Conservation (phyloP, 371 early-diverging fungal species). For the Thermomucor indicae-seudaticae region DNA sequence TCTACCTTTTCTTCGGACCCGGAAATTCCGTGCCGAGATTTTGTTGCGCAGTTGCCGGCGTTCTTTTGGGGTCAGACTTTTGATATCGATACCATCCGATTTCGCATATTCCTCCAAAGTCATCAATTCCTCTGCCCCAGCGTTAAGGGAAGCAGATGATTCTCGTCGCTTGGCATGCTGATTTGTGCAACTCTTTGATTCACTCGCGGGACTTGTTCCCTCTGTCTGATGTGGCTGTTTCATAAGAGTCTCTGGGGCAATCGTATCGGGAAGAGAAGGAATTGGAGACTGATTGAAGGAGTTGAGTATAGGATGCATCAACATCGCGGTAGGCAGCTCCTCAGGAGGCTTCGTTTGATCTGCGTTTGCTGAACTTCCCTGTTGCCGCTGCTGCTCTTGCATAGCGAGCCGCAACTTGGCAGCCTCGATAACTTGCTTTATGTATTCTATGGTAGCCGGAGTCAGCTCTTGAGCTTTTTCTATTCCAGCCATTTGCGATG, state of each 20-base stretch:
- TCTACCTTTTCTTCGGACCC: constrained; percentile 82
- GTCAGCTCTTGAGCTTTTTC: neutral
- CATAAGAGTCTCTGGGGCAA: constrained; percentile 19
- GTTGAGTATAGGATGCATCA: neutral
- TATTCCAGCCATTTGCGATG: constrained; percentile 1
- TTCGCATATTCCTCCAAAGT: constrained; percentile 21
- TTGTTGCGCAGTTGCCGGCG: constrained; percentile 85
- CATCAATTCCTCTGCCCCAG: constrained; percentile 10
- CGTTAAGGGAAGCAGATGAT: constrained; percentile 7
- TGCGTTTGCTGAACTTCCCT: neutral
- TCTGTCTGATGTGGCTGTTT: no score
- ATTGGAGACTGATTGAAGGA: constrained; percentile 1
- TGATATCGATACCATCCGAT: constrained; percentile 30
- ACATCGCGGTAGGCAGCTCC: neutral
- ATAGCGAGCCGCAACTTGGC: constrained; percentile 33
- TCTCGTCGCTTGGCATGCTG: constrained; percentile 9
- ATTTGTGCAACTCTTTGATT: neutral
- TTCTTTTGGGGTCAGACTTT: constrained; percentile 70
- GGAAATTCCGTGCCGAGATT: constrained; percentile 84
- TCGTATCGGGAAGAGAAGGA: constrained; percentile 14
- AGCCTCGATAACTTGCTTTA: constrained; percentile 39
- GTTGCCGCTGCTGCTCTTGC: constrained; percentile 6
- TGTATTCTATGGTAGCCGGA: constrained; percentile 39
- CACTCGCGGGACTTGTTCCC: no score
- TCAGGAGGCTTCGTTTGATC: neutral